Evolutionary conservation across 805 yeast species (phyloP).

Genomic region (Lipomyces yamanashiensis): DNA sequence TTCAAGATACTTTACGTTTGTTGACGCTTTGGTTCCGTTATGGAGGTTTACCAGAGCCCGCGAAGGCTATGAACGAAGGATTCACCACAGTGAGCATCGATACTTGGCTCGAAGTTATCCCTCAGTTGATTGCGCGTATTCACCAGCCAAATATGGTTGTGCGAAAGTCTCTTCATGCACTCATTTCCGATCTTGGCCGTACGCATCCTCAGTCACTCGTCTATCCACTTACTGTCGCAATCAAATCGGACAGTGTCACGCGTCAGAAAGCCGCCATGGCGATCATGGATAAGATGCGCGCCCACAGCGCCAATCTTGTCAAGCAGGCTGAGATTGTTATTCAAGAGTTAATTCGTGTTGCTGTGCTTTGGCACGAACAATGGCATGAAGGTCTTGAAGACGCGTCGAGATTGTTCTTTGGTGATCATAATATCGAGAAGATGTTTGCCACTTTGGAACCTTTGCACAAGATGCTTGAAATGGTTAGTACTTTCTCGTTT

Average conservation of each 20-base stretch:
- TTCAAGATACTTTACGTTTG: constrained; percentile 89
- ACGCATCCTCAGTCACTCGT: constrained; percentile 97
- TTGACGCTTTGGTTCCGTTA: constrained; percentile 94
- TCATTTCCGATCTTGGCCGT: constrained; percentile 85
- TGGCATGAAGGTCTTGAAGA: constrained; percentile 99
- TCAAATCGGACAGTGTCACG: constrained; percentile 86
- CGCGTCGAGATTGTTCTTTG: constrained; percentile 90
- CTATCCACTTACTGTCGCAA: constrained; percentile 93
- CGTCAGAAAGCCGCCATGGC: constrained; percentile 90
- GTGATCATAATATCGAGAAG: constrained; percentile 91
- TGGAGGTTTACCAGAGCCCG: constrained; percentile 92
- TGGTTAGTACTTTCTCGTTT: constrained; percentile 45
- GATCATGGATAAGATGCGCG: constrained; percentile 88
- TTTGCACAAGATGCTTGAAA: constrained; percentile 77
- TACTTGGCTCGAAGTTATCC: constrained; percentile 93
- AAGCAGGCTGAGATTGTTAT: constrained; percentile 95
- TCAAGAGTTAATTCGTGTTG: constrained; percentile 88
- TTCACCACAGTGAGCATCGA: constrained; percentile 86
- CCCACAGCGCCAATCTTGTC: constrained; percentile 81
- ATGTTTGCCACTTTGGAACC: constrained; percentile 93
- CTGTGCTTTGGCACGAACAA: constrained; percentile 95
- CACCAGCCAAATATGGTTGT: constrained; percentile 92
- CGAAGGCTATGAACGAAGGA: constrained; percentile 88
- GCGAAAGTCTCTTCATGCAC: constrained; percentile 74
- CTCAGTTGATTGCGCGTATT: constrained; percentile 93